These are phyloP conservation scores for Fragaria iinumae DNA, from an alignment of 306 rosid species.

Conservation along the genomic window DNA sequence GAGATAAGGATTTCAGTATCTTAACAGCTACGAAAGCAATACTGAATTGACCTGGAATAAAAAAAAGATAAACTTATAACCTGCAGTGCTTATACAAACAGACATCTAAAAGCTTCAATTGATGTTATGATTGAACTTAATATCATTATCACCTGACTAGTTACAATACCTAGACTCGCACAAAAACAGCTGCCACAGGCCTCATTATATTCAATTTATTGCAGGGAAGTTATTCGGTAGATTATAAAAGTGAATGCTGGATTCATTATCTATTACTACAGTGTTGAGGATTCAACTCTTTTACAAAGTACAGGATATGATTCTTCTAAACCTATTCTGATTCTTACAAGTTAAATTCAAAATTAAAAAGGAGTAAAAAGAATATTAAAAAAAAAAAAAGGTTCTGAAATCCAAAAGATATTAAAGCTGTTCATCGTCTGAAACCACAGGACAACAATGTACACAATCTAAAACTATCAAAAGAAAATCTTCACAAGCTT, in stretches of 20 bases:
- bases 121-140: background rate
- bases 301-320: background rate
- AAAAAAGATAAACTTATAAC: background rate
- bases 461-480: slow-evolving; percentile 14
- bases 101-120: background rate
- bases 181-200: background rate
- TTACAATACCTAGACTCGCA: background rate
- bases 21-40: slow-evolving; percentile 24
- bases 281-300: background rate
- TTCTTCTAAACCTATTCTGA: background rate
- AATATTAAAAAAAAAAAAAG: background rate
- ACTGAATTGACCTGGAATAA: background rate
- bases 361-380: background rate
- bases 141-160: background rate
- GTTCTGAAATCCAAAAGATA: background rate
- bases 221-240: background rate
- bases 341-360: background rate
- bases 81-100: background rate
- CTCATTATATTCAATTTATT: background rate
- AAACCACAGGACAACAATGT: slow-evolving; percentile 21
- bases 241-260: background rate
- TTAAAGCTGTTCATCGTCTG: slow-evolving; percentile 15
- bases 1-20: slow-evolving; percentile 28
- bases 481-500: slow-evolving; percentile 25
- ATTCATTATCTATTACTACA: background rate